These are phyloP conservation scores for Colletotrichum lindemuthianum DNA, from an alignment of 2,329 filamentous ascomycete genomes.

Conservation along the genomic window DNA sequence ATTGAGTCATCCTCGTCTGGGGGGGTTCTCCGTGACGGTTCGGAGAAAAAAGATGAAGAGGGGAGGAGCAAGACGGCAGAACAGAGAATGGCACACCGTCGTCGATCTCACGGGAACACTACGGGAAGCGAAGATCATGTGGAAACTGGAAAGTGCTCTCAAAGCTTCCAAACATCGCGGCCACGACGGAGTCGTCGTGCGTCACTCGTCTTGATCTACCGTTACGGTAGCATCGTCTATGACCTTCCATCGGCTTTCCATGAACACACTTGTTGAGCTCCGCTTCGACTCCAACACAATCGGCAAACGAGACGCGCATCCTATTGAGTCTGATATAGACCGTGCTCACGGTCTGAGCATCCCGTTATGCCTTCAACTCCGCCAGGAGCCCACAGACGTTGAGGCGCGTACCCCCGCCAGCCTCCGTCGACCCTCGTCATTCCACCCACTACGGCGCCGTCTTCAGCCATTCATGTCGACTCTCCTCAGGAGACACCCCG, in stretches of 20 bases:
- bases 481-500: background rate
- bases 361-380: conserved; percentile 25
- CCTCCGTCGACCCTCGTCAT: conserved; percentile 19
- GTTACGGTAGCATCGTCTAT: conserved; percentile 12
- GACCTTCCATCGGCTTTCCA: conserved; percentile 9
- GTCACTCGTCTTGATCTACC: conserved; percentile 4
- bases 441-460: conserved; percentile 2
- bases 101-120: conserved; percentile 20
- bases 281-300: conserved; percentile 2
- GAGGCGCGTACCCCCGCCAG: conserved; percentile 7
- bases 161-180: background rate
- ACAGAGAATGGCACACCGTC: conserved; percentile 10
- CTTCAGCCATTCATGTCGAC: conserved; percentile 20
- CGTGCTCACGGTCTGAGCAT: background rate
- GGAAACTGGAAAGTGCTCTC: background rate
- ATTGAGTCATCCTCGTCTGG: conserved; percentile 3
- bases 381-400: conserved; percentile 16
- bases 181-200: background rate
- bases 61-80: conserved; percentile 9
- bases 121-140: conserved; percentile 5
- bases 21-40: conserved; percentile 12
- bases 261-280: conserved; percentile 25
- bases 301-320: conserved; percentile 11
- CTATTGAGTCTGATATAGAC: conserved; percentile 12
- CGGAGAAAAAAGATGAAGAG: conserved; percentile 24